These are phyloP conservation scores for Xerocomus minutiporus DNA, from an alignment of 1,284 basidiomycete species.

Conservation along the genomic window DNA sequence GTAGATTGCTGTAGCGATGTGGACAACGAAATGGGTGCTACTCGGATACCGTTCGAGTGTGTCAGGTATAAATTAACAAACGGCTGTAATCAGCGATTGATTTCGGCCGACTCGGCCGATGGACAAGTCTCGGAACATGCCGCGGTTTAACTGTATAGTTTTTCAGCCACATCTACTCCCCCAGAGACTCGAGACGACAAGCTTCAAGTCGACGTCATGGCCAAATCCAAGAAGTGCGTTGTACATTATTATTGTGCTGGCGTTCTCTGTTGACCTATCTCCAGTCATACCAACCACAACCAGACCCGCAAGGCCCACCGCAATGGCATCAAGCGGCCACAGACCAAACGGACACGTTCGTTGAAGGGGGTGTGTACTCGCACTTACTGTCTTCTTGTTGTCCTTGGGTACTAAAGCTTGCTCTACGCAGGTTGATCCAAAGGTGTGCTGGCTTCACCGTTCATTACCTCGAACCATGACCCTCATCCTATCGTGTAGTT, in stretches of 20 bases:
- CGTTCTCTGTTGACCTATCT: slow-evolving; percentile 3
- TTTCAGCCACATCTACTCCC: slow-evolving; percentile 35
- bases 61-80: background rate
- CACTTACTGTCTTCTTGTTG: slow-evolving; percentile 1
- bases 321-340: slow-evolving; percentile 90
- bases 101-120: slow-evolving; percentile 30
- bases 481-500: slow-evolving; percentile 48
- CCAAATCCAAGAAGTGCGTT: slow-evolving; percentile 77
- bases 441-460: slow-evolving; percentile 46
- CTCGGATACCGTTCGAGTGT: background rate
- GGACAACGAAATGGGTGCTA: background rate
- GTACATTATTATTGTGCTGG: background rate
- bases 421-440: slow-evolving; percentile 69
- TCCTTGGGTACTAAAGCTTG: slow-evolving; percentile 7
- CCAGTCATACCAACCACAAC: slow-evolving; percentile 88
- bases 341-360: slow-evolving; percentile 74
- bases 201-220: slow-evolving; percentile 52
- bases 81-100: too few relatives aligned
- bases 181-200: too few relatives aligned
- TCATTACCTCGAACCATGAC: slow-evolving; percentile 5
- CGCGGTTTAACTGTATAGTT: slow-evolving; percentile 38
- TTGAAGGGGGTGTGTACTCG: slow-evolving; percentile 80
- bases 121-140: slow-evolving; percentile 16
- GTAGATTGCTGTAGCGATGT: slow-evolving; percentile 1
- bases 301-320: slow-evolving; percentile 94